phyloP scores from a whole-genome alignment of 2,329 filamentous ascomycete species.

The Pseudogymnoascus pannorum region DNA sequence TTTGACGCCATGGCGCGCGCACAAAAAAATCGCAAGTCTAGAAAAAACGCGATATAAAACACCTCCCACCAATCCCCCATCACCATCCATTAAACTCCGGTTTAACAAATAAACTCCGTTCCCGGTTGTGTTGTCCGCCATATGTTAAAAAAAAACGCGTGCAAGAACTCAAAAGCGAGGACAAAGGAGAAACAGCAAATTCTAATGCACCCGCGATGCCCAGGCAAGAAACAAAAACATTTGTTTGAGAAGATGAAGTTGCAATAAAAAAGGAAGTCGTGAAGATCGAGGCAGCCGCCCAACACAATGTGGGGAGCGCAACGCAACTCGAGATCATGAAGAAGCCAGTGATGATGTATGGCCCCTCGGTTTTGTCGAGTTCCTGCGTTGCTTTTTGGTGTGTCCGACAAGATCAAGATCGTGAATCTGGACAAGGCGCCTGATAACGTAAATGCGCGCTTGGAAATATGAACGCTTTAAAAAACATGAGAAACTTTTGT shows the following conservation, averaged over 20 bases:
- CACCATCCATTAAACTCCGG: conserved; percentile 6
- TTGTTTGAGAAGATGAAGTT: conserved; percentile 6
- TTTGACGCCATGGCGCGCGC: not conserved
- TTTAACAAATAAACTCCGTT: conserved; percentile 2
- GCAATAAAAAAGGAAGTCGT: conserved; percentile 26
- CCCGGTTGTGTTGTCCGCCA: not conserved
- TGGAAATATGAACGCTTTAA: conserved; percentile 18
- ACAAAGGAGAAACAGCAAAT: not conserved
- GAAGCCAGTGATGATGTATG: conserved; percentile 15
- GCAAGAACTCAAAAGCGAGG: not conserved
- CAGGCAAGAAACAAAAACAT: not conserved
- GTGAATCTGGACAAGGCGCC: not conserved
- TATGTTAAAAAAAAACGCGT: not conserved
- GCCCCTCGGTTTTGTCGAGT: conserved; percentile 23
- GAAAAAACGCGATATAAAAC: conserved; percentile 4
- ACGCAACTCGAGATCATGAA: conserved; percentile 31
- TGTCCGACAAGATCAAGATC: conserved; percentile 18
- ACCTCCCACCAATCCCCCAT: not conserved
- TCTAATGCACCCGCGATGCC: conserved; percentile 5
- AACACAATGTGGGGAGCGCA: conserved; percentile 19
- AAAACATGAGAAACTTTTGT: conserved; percentile 27
- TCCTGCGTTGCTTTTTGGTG: conserved; percentile 19
- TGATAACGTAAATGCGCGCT: conserved; percentile 23
- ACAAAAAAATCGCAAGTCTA: not conserved
- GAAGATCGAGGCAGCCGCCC: conserved; percentile 31